Percentiles rank a stretch among this genome's conserved stretches.
phyloP scores from a whole-genome alignment of 768 basidiomycete species.

The Pleurotus eryngii region DNA sequence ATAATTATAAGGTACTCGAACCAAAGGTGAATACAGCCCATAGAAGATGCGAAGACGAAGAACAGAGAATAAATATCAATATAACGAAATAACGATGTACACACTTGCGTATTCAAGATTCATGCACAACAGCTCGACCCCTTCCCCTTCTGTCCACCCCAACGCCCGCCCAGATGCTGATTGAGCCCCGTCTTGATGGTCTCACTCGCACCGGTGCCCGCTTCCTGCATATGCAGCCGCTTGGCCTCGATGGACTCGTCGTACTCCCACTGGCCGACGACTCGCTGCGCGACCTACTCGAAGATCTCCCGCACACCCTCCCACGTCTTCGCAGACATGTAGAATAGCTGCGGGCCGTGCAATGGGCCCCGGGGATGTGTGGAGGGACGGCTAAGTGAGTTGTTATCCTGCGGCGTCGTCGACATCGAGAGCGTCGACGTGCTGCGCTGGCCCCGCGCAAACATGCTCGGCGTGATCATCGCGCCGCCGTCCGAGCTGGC shows the following conservation, averaged over 20 bases:
- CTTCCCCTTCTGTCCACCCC: background rate
- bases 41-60: too few species aligned
- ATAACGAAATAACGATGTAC: too few species aligned
- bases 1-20: too few species aligned
- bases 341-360: slow-evolving; percentile 62
- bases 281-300: slow-evolving; percentile 65
- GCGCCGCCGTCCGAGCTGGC: slow-evolving; percentile 42
- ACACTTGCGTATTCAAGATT: slow-evolving; percentile 6
- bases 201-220: slow-evolving; percentile 22
- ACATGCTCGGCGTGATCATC: slow-evolving; percentile 61
- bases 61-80: too few species aligned
- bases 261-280: slow-evolving; percentile 62
- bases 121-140: slow-evolving; percentile 9
- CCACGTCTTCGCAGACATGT: slow-evolving; percentile 78
- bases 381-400: slow-evolving; percentile 19
- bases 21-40: too few species aligned
- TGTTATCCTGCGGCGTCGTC: slow-evolving; percentile 9
- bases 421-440: background rate
- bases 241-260: slow-evolving; percentile 55
- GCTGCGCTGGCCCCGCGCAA: slow-evolving; percentile 32
- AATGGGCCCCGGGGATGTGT: slow-evolving; percentile 29
- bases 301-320: slow-evolving; percentile 72
- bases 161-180: background rate
- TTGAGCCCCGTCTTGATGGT: slow-evolving; percentile 32
- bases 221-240: slow-evolving; percentile 36